Conservation (phyloP, 495 filamentous ascomycete species). For the Daldinia caldariorum region DNA sequence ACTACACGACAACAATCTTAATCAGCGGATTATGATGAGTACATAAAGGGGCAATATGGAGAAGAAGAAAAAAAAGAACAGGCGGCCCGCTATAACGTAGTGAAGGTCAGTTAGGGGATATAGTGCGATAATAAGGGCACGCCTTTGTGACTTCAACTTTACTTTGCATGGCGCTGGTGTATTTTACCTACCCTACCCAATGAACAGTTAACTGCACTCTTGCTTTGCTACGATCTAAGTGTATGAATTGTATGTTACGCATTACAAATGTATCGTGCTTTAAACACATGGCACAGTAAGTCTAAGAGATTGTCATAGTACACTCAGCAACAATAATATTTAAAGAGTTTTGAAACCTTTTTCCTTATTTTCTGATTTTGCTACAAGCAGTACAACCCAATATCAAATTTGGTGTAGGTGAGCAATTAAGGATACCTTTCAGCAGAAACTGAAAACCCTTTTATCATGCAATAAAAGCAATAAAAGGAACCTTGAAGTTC, state of each 20-base stretch:
- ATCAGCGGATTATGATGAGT: neutral
- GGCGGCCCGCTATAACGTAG: constrained; percentile 20
- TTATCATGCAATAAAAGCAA: neutral
- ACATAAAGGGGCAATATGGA: neutral
- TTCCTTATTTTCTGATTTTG: neutral
- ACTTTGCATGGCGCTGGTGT: constrained; percentile 44
- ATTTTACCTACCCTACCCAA: constrained; percentile 33
- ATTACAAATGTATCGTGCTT: neutral
- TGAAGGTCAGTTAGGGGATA: constrained; percentile 17
- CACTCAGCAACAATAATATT: neutral
- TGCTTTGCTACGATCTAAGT: constrained; percentile 4
- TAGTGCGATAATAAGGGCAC: constrained; percentile 28
- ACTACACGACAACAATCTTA: constrained; percentile 55
- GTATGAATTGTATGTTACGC: neutral
- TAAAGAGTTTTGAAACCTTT: neutral
- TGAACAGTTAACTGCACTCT: constrained; percentile 26
- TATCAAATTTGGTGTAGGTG: neutral
- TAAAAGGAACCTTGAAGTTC: neutral
- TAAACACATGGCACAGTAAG: neutral
- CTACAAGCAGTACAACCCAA: constrained; percentile 1
- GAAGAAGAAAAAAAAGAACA: constrained; percentile 23
- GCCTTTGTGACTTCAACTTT: constrained; percentile 37
- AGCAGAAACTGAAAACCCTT: neutral
- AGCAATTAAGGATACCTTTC: neutral
- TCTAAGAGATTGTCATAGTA: neutral